Evolutionary conservation across 2,329 filamentous ascomycete genomes (phyloP), one percentile per base, ranked within the genome.

Genomic region (Ustilaginoidea virens): DNA sequence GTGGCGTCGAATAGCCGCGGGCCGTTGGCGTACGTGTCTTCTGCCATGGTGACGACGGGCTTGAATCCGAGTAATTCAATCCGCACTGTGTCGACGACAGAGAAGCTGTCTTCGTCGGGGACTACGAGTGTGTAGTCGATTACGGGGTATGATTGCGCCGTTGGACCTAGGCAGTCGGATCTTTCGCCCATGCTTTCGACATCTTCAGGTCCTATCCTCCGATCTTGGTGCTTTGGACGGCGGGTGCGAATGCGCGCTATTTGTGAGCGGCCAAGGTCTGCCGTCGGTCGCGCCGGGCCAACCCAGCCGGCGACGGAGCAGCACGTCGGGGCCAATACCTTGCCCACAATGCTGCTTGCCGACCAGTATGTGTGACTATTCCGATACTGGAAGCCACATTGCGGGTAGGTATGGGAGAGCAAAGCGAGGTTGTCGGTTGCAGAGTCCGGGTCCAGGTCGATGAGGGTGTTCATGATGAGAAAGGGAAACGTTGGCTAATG

Each of bases 311-410:
- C 77, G 13, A 80, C 63, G 31, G 76, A 66, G 37, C 66, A 69
- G 40, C 79, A 80, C 0, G 77, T 81, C 15, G 77, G 73, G 22
- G 72, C 76, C 6, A 85, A 58, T 3, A 85, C 78, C 44, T 81
- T 83, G 21, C 78, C 79, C 3, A 85, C 73, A 32, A 83, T 78
- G 39, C 67, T 78, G 13, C 66, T 60, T 9, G 72, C 67, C 3
- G 76, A 72, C 79, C 79, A 85, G 57, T 83, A 85, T 1, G 79
- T 83, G 44, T 77, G 76, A 32, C 72, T 74, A 41, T 60, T 66
- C 33, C 74, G 73, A 46, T 83, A 82, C 52, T 85, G 79, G 44
- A 85, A 82, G 11, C 79, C 79, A 37, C 73, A 74, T 39, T 74
- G 61, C 1, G 75, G 74, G 33, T 76, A 66, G 39, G 76, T 62